Base-by-base conservation (phyloP, 2,329 filamentous ascomycete genomes). In the Calonectria pteridis region DNA sequence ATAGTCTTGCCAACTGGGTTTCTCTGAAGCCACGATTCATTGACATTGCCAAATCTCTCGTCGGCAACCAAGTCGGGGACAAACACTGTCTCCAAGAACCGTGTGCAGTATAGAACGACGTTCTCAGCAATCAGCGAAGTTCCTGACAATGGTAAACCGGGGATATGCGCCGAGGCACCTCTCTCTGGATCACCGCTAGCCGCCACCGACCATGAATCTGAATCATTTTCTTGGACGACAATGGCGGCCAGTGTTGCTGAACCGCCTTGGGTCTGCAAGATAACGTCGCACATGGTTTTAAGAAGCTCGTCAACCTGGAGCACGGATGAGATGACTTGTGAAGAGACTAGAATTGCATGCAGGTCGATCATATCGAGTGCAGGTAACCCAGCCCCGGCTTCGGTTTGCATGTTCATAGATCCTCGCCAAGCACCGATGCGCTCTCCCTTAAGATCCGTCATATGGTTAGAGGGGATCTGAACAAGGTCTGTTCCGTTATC, bases 281-380 rank as follows among this genome's bases (percentile, higher is more conserved):
- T 94, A 75, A 96, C 94, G 74, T 95, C 92, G 77, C 93, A 94
- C 91, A 96, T 95, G 51, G 94, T 95, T 79, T 93, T 92, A 74
- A 96, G 88, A 5, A 96, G 88, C 78, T 93, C 90, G 76, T 96
- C 94, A 16, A 96, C 91, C 76, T 94, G 90, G 14, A 96, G 84
- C 65, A 95, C 93, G 20, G 94, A 95, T 6, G 94, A 96, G 53
- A 96, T 92, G 53, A 96, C 90, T 81, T 95, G 94, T 13, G 93
- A 95, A 3, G 93, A 94, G 78, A 94, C 92, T 18, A 96, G 87
- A 72, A 96, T 96, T 29, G 93, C 93, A 51, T 94, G 93, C 74
- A 96, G 84, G 82, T 96, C 94, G 80, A 96, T 92, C 92, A 96
- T 95, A 84, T 96, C 94, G 67, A 96, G 88, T 33, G 93, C 92